A percentile compares a stretch with the other conserved stretches of the same genome.
phyloP scores from a whole-genome alignment of 2,329 filamentous ascomycete genomes.

The Xylariaceae sp. region DNA sequence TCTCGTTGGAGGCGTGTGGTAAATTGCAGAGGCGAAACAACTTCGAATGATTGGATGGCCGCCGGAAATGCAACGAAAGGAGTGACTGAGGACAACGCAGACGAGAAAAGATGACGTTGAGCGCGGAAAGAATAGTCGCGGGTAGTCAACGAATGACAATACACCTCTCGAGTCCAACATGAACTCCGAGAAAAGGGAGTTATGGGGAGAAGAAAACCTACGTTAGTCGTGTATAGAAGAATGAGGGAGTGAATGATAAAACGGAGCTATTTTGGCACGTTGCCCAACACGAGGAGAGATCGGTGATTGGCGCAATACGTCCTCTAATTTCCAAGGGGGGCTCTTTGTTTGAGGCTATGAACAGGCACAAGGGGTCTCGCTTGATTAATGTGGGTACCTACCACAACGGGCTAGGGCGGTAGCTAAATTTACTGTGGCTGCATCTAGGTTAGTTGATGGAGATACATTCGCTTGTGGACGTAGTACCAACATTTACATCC shows the following conservation, averaged over 20 bases:
- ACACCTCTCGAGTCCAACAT: conserved; percentile 1
- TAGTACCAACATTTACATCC: too few relatives aligned
- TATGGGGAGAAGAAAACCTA: not conserved
- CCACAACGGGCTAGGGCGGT: too few relatives aligned
- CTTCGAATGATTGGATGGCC: conserved; percentile 22
- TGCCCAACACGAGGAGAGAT: conserved; percentile 13
- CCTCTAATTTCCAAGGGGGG: not conserved
- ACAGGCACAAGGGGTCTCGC: too few relatives aligned
- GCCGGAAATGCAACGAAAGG: conserved; percentile 19
- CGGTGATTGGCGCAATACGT: conserved; percentile 1
- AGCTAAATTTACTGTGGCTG: too few relatives aligned
- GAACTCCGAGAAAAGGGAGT: conserved; percentile 4
- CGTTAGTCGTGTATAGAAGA: not conserved
- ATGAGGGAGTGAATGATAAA: conserved; percentile 2
- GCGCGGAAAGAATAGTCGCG: conserved; percentile 7
- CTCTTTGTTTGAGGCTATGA: too few relatives aligned
- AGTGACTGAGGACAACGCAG: conserved; percentile 19
- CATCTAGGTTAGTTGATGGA: too few relatives aligned
- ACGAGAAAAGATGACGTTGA: not conserved
- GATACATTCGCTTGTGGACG: too few relatives aligned
- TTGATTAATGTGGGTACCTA: too few relatives aligned
- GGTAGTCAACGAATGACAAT: conserved; percentile 20
- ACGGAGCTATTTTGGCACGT: conserved; percentile 11
- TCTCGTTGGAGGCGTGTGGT: conserved; percentile 27
- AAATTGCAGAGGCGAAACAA: conserved; percentile 18